phyloP scores from a whole-genome alignment of 257 asterid genomes.

The Eustoma russellianum region DNA sequence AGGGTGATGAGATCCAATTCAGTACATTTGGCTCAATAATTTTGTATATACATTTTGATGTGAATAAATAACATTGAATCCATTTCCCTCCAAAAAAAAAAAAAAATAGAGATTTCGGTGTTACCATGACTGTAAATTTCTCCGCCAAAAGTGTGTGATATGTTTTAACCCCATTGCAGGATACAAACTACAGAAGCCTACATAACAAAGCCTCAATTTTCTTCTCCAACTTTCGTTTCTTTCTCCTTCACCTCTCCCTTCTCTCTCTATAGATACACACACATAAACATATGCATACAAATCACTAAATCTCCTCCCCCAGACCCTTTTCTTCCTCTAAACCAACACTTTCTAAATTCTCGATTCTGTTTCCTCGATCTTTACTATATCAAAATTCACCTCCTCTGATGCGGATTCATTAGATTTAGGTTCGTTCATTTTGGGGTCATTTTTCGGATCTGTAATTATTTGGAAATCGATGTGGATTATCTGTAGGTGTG shows the following conservation, averaged over 20 bases:
- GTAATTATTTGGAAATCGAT: slow-evolving; percentile 2
- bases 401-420: slow-evolving; percentile 22
- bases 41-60: too few relatives aligned
- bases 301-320: slow-evolving; percentile 35
- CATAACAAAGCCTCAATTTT: too few relatives aligned
- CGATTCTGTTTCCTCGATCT: slow-evolving; percentile 30
- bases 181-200: too few relatives aligned
- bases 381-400: slow-evolving; percentile 26
- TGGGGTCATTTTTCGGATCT: slow-evolving; percentile 11
- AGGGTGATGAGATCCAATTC: too few relatives aligned
- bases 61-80: too few relatives aligned
- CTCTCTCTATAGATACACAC: slow-evolving; percentile 2
- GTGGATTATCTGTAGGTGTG: not conserved
- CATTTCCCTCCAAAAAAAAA: too few relatives aligned
- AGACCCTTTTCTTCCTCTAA: slow-evolving; percentile 14
- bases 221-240: not conserved
- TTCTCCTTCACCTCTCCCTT: not conserved
- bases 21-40: too few relatives aligned
- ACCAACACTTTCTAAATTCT: slow-evolving; percentile 31
- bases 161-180: too few relatives aligned
- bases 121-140: too few relatives aligned
- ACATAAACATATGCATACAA: slow-evolving; percentile 18
- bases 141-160: too few relatives aligned
- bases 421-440: slow-evolving; percentile 17
- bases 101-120: too few relatives aligned